Percentiles rank a stretch among this genome's conserved stretches.
phyloP scores from a whole-genome alignment of 495 filamentous ascomycete genomes.

The Clavariopsis aquatica region DNA sequence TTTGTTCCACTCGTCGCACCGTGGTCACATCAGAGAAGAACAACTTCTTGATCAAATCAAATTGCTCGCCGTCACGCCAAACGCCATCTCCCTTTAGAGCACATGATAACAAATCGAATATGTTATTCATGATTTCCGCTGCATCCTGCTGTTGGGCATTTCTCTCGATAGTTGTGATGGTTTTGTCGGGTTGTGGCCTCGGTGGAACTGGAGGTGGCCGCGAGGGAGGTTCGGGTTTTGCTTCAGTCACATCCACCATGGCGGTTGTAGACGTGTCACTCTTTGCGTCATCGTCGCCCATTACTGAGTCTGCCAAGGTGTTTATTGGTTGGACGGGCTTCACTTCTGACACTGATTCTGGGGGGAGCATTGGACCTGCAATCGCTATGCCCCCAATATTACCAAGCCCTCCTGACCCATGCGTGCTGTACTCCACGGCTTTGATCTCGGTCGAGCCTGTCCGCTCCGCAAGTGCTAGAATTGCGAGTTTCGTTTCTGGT shows the following conservation, averaged over 20 bases:
- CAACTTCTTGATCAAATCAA: constrained; percentile 71
- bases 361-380: constrained; percentile 51
- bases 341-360: constrained; percentile 36
- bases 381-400: constrained; percentile 56
- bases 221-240: constrained; percentile 31
- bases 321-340: constrained; percentile 21
- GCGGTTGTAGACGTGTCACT: constrained; percentile 16
- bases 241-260: not conserved
- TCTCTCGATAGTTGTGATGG: constrained; percentile 48
- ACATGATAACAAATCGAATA: constrained; percentile 84
- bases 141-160: constrained; percentile 81
- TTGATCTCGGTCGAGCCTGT: constrained; percentile 33
- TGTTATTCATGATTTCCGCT: constrained; percentile 89
- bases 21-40: constrained; percentile 37
- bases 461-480: constrained; percentile 68
- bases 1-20: constrained; percentile 3
- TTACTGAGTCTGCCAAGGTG: constrained; percentile 13
- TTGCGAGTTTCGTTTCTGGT: constrained; percentile 78
- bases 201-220: constrained; percentile 39
- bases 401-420: constrained; percentile 38
- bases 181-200: constrained; percentile 21
- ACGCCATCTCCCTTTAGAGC: constrained; percentile 70
- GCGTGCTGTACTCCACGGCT: not conserved
- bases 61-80: constrained; percentile 68
- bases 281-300: constrained; percentile 40